Base-by-base conservation (phyloP, 2,329 filamentous ascomycete genomes). In the Xylariales sp. region DNA sequence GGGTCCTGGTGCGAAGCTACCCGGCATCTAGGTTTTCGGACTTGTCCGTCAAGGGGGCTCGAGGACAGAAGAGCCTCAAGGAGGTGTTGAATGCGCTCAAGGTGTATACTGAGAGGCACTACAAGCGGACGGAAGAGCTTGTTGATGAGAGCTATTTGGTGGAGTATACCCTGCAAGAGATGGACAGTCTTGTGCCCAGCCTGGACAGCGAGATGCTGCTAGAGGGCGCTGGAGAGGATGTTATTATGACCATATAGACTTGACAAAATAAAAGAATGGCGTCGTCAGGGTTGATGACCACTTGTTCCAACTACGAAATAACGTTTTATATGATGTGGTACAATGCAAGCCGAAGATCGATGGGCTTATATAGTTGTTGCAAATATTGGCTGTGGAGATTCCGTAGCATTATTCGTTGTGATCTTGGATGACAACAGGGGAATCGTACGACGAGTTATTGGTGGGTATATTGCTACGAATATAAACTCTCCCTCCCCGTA, bases 101-200 rank as follows among this genome's bases (percentile, higher is more conserved):
- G 50, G 86, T 85, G 13, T 97, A 98, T 59, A 95, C 90, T 0
- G 89, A 97, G 62, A 77, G 90, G 47, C 93, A 98, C 61, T 96
- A 95, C 61, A 85, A 83, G 61, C 76, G 91, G 38, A 76, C 93
- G 50, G 90, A 95, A 59, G 91, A 95, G 55, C 67, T 96, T 51
- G 80, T 90, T 28, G 91, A 97, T 57, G 93, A 97, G 68, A 95
- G 90, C 56, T 97, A 90, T 63, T 65, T 98, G 53, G 78, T 97
- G 28, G 88, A 95, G 62, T 97, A 94, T 74, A 94, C 91, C 45
- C 69, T 97, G 45, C 77, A 83, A 54, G 87, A 95, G 67, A 97
- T 97, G 90, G 89, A 95, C 55, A 85, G 74, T 58, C 72, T 83
- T 44, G 70, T 69, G 28, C 72, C 74, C 6, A 52, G 63, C 30